A percentile compares a stretch with the other conserved stretches of the same genome.
phyloP scores from a whole-genome alignment of 148 eudicot genomes.

The Chenopodium album region DNA sequence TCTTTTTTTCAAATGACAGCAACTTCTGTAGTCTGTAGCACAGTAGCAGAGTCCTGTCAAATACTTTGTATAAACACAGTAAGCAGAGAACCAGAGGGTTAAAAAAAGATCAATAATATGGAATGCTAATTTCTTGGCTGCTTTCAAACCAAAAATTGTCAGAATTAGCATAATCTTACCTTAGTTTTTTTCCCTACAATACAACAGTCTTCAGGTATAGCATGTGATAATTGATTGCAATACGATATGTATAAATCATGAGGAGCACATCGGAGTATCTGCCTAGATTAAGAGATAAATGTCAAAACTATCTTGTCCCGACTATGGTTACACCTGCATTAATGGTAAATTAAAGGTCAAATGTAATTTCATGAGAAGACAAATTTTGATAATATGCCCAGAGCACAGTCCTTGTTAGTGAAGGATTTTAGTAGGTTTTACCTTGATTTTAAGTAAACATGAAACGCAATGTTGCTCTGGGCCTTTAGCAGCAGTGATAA shows the following conservation, averaged over 20 bases:
- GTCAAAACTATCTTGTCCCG: background rate
- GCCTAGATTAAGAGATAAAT: background rate
- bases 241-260: background rate
- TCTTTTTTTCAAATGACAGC: background rate
- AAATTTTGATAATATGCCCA: background rate
- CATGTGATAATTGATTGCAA: background rate
- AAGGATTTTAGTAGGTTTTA: background rate
- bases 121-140: background rate
- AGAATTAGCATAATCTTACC: background rate
- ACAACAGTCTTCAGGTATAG: background rate
- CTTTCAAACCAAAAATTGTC: background rate
- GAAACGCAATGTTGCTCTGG: background rate
- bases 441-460: background rate
- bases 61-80: background rate
- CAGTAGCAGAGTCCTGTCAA: background rate
- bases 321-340: conserved; percentile 7
- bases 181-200: background rate
- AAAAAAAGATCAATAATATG: background rate
- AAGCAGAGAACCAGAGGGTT: background rate
- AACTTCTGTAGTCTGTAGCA: background rate
- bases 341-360: background rate
- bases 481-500: too few species aligned
- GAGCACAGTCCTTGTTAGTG: background rate
- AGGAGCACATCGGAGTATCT: background rate
- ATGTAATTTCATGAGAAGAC: background rate